Conservation (phyloP, 495 filamentous ascomycete genomes). For the Oidiodendron maius region DNA sequence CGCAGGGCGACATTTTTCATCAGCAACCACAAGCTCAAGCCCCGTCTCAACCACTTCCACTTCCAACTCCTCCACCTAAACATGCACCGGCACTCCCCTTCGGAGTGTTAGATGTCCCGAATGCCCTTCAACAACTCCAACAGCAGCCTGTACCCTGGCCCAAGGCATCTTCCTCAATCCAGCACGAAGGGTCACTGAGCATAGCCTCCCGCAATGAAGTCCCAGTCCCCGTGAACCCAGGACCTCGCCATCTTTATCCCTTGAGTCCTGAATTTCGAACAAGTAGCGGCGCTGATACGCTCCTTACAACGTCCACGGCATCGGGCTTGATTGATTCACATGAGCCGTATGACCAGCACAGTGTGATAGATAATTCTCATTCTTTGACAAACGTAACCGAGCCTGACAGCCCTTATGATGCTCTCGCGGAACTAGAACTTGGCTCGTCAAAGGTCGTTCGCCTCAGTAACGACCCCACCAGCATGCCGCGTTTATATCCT, state of each 20-base stretch:
- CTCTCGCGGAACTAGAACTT: constrained; percentile 25
- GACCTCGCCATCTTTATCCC: background rate
- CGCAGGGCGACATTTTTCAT: too few relatives aligned
- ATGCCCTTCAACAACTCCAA: constrained; percentile 1
- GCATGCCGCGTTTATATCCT: constrained; percentile 30
- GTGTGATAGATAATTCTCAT: background rate
- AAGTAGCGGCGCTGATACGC: background rate
- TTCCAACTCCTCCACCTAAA: background rate
- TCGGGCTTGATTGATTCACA: background rate
- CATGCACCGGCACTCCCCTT: background rate
- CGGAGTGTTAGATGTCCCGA: background rate
- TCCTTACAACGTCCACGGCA: background rate
- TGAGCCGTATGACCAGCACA: background rate
- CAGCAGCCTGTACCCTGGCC: background rate
- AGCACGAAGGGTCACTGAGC: background rate
- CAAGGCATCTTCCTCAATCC: background rate
- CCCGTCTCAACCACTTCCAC: too few relatives aligned
- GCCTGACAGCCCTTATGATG: constrained; percentile 24
- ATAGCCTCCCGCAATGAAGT: background rate
- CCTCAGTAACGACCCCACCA: constrained; percentile 22
- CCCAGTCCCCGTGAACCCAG: background rate
- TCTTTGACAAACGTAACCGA: constrained; percentile 15
- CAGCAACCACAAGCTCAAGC: too few relatives aligned
- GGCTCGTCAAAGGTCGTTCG: constrained; percentile 27
- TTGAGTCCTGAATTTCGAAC: background rate